A percentile compares a stretch with the other conserved stretches of the same genome.
Evolutionary conservation across 345 rosid genomes (phyloP).

Genomic region (Hevea brasiliensis): DNA sequence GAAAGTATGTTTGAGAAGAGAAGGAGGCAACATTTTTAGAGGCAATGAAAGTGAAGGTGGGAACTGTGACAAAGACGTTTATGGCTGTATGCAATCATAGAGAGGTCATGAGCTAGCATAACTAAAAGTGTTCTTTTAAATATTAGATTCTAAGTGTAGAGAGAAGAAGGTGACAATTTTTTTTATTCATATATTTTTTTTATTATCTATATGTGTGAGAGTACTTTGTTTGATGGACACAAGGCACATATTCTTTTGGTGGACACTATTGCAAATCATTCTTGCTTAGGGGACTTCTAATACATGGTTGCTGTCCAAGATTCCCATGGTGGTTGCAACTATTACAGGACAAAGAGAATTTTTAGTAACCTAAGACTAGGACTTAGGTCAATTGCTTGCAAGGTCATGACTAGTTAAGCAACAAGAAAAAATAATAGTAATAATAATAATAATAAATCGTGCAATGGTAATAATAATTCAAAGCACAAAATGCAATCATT

Average conservation of each 20-base stretch:
- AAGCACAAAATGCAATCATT: neutral
- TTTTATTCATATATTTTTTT: too few relatives aligned
- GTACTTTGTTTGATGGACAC: neutral
- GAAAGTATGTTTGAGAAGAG: neutral
- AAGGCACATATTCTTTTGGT: constrained; percentile 14
- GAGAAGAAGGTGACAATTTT: neutral
- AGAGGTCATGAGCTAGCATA: constrained; percentile 27
- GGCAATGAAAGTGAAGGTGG: constrained; percentile 10
- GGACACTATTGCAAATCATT: constrained; percentile 15
- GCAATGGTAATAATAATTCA: neutral
- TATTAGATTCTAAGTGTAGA: constrained; percentile 1
- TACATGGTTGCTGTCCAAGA: too few relatives aligned
- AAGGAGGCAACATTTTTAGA: neutral
- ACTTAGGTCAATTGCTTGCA: too few relatives aligned
- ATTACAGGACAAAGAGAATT: too few relatives aligned
- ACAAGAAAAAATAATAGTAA: too few relatives aligned
- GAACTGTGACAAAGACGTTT: constrained; percentile 44
- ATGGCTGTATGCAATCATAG: constrained; percentile 45
- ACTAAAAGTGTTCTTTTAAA: constrained; percentile 8
- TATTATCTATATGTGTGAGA: too few relatives aligned
- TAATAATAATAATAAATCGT: too few relatives aligned
- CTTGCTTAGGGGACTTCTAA: neutral
- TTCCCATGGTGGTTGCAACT: too few relatives aligned
- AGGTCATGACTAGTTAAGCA: too few relatives aligned
- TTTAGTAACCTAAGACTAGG: too few relatives aligned